A percentile compares a stretch with the other conserved stretches of the same genome.
These are phyloP conservation scores for Xylaria sp. DNA, from an alignment of 2,329 filamentous ascomycete species.

Conservation along the genomic window DNA sequence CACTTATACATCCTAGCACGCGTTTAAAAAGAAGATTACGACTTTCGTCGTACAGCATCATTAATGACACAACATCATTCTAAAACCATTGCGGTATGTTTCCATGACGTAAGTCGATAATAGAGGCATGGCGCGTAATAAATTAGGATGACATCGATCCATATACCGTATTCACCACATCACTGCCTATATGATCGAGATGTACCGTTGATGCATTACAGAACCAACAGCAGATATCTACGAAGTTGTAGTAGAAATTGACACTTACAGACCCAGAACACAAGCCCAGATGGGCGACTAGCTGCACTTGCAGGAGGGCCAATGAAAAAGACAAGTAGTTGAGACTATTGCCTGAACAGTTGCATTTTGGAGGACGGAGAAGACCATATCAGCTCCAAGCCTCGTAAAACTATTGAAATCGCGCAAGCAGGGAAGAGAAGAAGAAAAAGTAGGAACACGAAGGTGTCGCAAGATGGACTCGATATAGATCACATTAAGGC, in stretches of 20 bases:
- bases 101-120: not conserved
- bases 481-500: conserved; percentile 16
- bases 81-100: not conserved
- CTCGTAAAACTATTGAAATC: conserved; percentile 19
- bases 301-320: not conserved
- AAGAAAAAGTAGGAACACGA: not conserved
- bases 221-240: not conserved
- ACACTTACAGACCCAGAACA: not conserved
- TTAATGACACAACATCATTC: not conserved
- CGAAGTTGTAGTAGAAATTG: not conserved
- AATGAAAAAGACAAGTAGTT: conserved; percentile 6
- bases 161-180: not conserved
- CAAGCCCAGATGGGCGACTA: not conserved
- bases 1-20: not conserved
- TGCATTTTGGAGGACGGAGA: not conserved
- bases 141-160: not conserved
- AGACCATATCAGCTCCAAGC: not conserved
- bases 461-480: not conserved
- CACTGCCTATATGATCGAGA: not conserved
- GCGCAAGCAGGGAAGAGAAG: not conserved
- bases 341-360: conserved; percentile 1
- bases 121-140: not conserved
- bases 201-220: not conserved
- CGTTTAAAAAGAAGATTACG: not conserved
- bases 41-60: not conserved